Base-by-base conservation (phyloP, 768 basidiomycete species). In the Suillus tomentosus region DNA sequence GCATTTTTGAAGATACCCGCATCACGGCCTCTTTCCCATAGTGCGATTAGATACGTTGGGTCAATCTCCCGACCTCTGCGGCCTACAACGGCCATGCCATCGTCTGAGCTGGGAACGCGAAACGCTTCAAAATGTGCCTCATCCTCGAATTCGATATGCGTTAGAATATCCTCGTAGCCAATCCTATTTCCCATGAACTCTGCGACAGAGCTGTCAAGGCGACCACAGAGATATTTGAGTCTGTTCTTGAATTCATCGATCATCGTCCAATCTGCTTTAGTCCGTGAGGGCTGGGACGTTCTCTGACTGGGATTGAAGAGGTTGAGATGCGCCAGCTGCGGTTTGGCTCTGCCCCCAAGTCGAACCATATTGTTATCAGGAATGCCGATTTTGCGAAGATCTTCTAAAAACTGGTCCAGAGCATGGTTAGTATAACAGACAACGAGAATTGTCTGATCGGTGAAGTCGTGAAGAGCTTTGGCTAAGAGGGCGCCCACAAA, bases 401-500 rank as follows among this genome's bases (percentile, higher is more conserved):
- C 81, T 45, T 83, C 81, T 15, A 89, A 76, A 55, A 89, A 84
- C 59, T 87, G 83, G 68, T 88, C 87, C 0, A 89, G 79, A 0
- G 87, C 87, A 65, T 89, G 87, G 64, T 89, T 89, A 0, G 87
- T 89, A 63, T 83, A 88, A 68, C 86, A 87, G 42, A 86, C 83
- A 9, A 88, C 85, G 13, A 88, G 79, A 37, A 89, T 87, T 0
- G 70, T 83, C 43, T 76, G 73, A 0, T 65, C 19, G 0, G 81
- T 81, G 60, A 70, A 72, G n/a, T 82, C 78, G 62, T 87, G 81
- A 5, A 87, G 70, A 15, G 79, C 72, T 64, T 87, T 88, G 0
- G 85, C 85, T 4, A 87, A 70, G 0, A 88, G 74, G 0, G 85
- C 84, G 1, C 87, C 87, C 39, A 88, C 82, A 69, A 87, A 87